A percentile compares a stretch with the other conserved stretches of the same genome.
phyloP scores from a whole-genome alignment of 2,329 filamentous ascomycete genomes.

The Coniochaeta sp. region DNA sequence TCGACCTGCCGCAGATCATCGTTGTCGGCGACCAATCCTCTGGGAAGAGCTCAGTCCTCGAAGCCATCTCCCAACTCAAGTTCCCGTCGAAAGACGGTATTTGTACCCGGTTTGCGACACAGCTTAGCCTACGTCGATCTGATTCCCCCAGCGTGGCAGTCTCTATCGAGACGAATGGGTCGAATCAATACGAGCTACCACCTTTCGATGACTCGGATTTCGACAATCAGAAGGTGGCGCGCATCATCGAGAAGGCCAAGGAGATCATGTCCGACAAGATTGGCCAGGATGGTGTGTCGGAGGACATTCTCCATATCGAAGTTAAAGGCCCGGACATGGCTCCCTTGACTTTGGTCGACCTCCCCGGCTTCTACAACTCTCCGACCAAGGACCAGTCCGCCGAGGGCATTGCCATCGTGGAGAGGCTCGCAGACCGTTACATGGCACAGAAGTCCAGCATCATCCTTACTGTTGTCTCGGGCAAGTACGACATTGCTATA shows the following conservation, averaged over 20 bases:
- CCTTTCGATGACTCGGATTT: slow-evolving; percentile 7
- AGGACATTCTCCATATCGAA: slow-evolving; percentile 36
- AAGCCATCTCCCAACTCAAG: slow-evolving; percentile 12
- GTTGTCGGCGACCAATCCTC: slow-evolving; percentile 13
- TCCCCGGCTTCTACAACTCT: slow-evolving; percentile 46
- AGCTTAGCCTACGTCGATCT: slow-evolving; percentile 10
- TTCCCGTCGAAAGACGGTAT: slow-evolving; percentile 11
- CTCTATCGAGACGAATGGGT: slow-evolving; percentile 1
- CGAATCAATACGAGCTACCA: neutral
- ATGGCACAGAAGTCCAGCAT: slow-evolving; percentile 50
- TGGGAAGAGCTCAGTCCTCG: slow-evolving; percentile 13
- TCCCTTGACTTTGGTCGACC: slow-evolving; percentile 51
- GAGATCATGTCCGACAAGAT: slow-evolving; percentile 27
- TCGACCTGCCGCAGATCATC: slow-evolving; percentile 9
- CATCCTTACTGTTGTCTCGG: slow-evolving; percentile 49
- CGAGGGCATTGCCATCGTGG: slow-evolving; percentile 35
- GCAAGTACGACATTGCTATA: slow-evolving; percentile 47
- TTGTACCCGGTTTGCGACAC: slow-evolving; percentile 14
- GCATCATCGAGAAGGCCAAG: slow-evolving; percentile 22
- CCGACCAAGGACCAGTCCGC: slow-evolving; percentile 25
- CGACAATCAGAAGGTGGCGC: slow-evolving; percentile 18
- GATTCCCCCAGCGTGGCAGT: slow-evolving; percentile 6
- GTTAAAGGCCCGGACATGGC: slow-evolving; percentile 35
- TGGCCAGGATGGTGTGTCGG: slow-evolving; percentile 23
- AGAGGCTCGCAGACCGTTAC: slow-evolving; percentile 43